Conservation (phyloP, 768 basidiomycete species). For the Pleurotus ostreatus region DNA sequence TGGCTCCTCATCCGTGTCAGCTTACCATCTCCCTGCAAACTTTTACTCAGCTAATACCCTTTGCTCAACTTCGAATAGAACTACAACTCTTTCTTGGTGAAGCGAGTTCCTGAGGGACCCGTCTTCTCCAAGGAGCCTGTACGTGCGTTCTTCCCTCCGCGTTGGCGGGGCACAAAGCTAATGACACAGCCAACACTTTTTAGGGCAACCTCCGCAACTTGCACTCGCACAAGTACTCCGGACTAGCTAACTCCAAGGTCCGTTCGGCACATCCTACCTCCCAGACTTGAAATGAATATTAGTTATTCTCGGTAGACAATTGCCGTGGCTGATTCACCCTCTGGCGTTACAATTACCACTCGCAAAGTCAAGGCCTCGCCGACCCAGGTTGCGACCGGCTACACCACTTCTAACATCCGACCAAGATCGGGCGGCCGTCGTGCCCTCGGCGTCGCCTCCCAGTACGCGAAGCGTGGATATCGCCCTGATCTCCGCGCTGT, state of each 20-base stretch:
- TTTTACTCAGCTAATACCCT: neutral
- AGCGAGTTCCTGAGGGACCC: constrained; percentile 67
- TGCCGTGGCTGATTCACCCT: constrained; percentile 50
- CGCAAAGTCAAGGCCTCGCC: constrained; percentile 62
- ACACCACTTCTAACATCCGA: constrained; percentile 51
- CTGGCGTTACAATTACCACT: constrained; percentile 57
- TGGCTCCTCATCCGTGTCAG: constrained; percentile 87
- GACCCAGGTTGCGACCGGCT: constrained; percentile 43
- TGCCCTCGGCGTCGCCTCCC: constrained; percentile 59
- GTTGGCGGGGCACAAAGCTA: neutral
- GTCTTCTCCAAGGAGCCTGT: constrained; percentile 85
- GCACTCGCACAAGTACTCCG: constrained; percentile 92
- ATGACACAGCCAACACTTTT: neutral
- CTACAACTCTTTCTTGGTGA: constrained; percentile 83
- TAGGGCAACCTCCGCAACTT: constrained; percentile 85
- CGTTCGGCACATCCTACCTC: constrained; percentile 9
- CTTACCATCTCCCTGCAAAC: neutral
- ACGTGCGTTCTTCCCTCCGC: constrained; percentile 1
- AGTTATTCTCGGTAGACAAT: constrained; percentile 46
- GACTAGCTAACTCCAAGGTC: constrained; percentile 82
- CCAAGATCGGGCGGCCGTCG: constrained; percentile 70
- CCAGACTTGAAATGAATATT: neutral
- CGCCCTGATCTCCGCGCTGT: constrained; percentile 76
- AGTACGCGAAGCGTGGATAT: constrained; percentile 62
- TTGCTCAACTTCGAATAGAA: constrained; percentile 41